Conservation (phyloP, 1,284 basidiomycete species). For the Tilletia setariae region DNA sequence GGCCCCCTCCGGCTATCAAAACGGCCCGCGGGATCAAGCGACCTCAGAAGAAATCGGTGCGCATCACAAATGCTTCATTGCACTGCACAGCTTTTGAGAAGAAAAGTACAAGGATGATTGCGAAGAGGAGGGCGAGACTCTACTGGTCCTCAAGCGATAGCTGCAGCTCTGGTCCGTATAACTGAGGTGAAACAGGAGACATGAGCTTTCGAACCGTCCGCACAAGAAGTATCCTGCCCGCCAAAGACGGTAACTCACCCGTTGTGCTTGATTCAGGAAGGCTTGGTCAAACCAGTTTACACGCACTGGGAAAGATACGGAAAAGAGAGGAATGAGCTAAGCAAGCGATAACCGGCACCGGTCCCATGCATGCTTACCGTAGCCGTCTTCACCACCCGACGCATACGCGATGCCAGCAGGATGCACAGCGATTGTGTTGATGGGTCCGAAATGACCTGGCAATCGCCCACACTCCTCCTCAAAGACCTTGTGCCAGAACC, state of each 20-base stretch:
- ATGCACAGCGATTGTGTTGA: slow-evolving; percentile 95
- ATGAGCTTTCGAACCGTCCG: not conserved
- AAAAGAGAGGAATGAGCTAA: not conserved
- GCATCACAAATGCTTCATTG: too few species aligned
- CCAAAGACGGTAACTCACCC: not conserved
- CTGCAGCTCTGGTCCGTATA: slow-evolving; percentile 51
- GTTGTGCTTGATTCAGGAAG: slow-evolving; percentile 42
- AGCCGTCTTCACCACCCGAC: slow-evolving; percentile 94
- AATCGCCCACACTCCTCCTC: slow-evolving; percentile 97
- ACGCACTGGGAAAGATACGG: slow-evolving; percentile 28
- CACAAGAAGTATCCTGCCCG: not conserved
- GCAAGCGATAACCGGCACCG: slow-evolving; percentile 5
- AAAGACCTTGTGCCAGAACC: slow-evolving; percentile 98
- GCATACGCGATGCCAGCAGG: slow-evolving; percentile 85
- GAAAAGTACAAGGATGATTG: too few species aligned
- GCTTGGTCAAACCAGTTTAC: slow-evolving; percentile 53
- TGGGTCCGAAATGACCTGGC: slow-evolving; percentile 73
- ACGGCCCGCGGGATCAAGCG: too few species aligned
- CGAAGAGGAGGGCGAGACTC: too few species aligned
- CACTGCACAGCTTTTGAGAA: too few species aligned
- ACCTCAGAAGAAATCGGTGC: too few species aligned
- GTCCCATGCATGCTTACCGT: slow-evolving; percentile 22
- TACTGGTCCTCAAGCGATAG: slow-evolving; percentile 49
- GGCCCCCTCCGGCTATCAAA: too few species aligned
- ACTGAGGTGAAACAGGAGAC: slow-evolving; percentile 22